Conservation (phyloP, 768 basidiomycete genomes). For the Scleroderma citrinum region DNA sequence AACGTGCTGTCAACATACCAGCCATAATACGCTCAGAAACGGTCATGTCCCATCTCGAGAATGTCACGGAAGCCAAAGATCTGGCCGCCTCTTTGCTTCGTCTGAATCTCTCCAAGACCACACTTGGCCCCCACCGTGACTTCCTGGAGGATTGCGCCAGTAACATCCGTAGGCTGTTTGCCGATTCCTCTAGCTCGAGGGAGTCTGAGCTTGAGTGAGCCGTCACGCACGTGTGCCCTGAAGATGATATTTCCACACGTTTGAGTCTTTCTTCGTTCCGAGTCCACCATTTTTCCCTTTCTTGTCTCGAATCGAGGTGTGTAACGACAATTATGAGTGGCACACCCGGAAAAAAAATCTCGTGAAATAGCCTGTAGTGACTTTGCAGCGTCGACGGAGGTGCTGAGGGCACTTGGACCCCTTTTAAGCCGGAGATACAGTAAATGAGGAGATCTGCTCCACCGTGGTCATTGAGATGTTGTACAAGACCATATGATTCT, state of each 20-base stretch:
- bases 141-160: not conserved
- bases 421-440: slow-evolving; percentile 13
- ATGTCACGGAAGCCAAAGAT: not conserved
- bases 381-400: slow-evolving; percentile 1
- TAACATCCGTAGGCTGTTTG: slow-evolving; percentile 4
- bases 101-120: not conserved
- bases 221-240: slow-evolving; percentile 30
- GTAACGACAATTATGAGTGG: slow-evolving; percentile 30
- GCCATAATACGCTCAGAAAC: not conserved
- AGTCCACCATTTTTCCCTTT: slow-evolving; percentile 19
- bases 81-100: not conserved
- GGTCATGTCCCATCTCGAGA: not conserved
- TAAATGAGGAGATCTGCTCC: slow-evolving; percentile 14
- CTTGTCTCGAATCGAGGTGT: slow-evolving; percentile 20
- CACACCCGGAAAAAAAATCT: slow-evolving; percentile 28
- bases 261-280: slow-evolving; percentile 18
- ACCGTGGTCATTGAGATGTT: slow-evolving; percentile 9
- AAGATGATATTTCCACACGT: slow-evolving; percentile 18
- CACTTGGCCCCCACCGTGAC: not conserved
- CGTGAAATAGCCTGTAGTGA: slow-evolving; percentile 21
- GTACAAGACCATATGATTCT: slow-evolving; percentile 19
- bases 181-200: slow-evolving; percentile 16
- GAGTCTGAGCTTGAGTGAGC: slow-evolving; percentile 15
- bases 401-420: not conserved
- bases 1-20: not conserved